Conservation (phyloP, 441 rosid genomes). For the Hura crepitans region DNA sequence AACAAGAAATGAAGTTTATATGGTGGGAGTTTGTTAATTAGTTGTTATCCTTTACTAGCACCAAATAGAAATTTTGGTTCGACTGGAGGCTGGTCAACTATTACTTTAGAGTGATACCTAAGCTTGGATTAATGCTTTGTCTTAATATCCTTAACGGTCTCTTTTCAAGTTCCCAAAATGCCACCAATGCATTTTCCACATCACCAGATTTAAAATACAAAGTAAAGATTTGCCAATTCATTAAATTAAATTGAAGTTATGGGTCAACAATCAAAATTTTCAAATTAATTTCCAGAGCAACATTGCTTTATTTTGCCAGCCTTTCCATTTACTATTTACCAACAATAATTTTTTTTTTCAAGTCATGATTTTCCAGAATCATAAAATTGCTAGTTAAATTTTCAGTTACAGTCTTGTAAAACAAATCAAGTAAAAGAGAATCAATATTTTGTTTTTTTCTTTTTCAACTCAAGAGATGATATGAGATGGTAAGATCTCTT, state of each 20-base stretch:
- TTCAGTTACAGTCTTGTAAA: no score
- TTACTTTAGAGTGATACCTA: conserved; percentile 38
- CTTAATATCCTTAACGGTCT: conserved; percentile 20
- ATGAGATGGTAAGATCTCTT: no score
- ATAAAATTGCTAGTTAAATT: no score
- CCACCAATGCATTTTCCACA: neutral
- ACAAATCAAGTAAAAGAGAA: no score
- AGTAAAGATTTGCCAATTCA: neutral
- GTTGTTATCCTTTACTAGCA: neutral
- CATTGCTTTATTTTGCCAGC: no score
- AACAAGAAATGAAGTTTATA: conserved; percentile 25
- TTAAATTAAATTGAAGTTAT: no score
- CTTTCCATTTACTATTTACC: no score
- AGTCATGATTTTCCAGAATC: no score
- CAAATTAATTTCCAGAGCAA: neutral
- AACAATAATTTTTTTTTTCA: no score
- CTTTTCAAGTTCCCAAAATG: conserved; percentile 5
- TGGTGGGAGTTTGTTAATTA: conserved; percentile 11
- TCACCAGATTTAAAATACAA: neutral
- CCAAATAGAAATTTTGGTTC: conserved; percentile 20
- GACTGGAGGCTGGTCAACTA: conserved; percentile 26
- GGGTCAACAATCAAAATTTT: no score
- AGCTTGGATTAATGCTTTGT: conserved; percentile 15
- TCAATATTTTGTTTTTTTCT: no score
- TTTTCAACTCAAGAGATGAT: no score